Evolutionary conservation across 306 rosid genomes (phyloP).

Genomic region (Cucurbita ficifolia): DNA sequence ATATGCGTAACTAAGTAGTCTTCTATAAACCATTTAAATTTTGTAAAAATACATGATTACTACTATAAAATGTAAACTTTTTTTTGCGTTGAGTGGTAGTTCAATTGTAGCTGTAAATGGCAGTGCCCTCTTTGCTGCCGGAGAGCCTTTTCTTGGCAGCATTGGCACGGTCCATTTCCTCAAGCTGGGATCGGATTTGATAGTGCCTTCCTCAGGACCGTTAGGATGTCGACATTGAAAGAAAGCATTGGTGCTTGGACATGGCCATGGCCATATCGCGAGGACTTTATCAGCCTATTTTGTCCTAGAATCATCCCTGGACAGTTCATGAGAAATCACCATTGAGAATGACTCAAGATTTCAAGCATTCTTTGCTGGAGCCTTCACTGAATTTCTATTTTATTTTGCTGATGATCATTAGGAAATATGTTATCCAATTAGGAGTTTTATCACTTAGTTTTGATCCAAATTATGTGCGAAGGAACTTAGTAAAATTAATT

Average conservation of each 20-base stretch:
- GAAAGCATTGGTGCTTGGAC: background rate
- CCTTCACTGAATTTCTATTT: background rate
- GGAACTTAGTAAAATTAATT: background rate
- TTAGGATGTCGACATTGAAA: slow-evolving; percentile 40
- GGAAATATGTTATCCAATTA: background rate
- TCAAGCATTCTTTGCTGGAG: background rate
- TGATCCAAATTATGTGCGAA: background rate
- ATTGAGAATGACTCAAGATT: background rate
- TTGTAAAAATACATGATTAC: too few species aligned
- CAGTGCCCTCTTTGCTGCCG: slow-evolving; percentile 26
- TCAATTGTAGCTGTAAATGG: slow-evolving; percentile 22
- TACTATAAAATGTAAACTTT: too few species aligned
- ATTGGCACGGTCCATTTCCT: slow-evolving; percentile 66
- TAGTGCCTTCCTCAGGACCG: slow-evolving; percentile 43
- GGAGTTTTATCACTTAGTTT: background rate
- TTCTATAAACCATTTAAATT: too few species aligned
- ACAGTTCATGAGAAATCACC: background rate
- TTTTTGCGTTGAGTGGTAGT: too few species aligned
- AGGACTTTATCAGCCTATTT: background rate
- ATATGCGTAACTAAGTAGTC: too few species aligned
- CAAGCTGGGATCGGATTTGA: slow-evolving; percentile 35
- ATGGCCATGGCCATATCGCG: background rate
- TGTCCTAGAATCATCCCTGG: background rate
- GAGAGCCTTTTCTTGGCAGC: slow-evolving; percentile 50
- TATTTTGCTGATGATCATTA: background rate